Percentiles rank a stretch among this genome's conserved stretches.
Evolutionary conservation across 805 yeast species (phyloP).

Genomic region (Pichia scutulata): DNA sequence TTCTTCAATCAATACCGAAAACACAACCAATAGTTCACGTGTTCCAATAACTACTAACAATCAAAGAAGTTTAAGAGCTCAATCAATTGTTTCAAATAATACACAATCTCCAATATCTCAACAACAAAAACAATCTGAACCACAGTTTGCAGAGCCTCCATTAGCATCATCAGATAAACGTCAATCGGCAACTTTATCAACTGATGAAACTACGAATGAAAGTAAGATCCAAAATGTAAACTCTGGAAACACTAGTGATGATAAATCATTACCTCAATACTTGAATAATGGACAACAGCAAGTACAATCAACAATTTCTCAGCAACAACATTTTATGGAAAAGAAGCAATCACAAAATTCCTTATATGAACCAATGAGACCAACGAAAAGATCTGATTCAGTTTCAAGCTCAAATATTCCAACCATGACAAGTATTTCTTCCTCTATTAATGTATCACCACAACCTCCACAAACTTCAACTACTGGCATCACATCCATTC

Average conservation of each 20-base stretch:
- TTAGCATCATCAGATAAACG: neutral
- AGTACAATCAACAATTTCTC: neutral
- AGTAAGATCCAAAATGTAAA: neutral
- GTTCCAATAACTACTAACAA: neutral
- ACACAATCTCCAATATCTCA: neutral
- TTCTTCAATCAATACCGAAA: conserved; percentile 22
- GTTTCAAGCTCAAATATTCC: conserved; percentile 12
- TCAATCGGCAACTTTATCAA: neutral
- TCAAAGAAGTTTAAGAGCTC: conserved; percentile 9
- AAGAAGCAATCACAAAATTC: conserved; percentile 5
- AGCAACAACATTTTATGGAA: neutral
- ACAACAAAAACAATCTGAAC: neutral
- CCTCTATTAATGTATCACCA: neutral
- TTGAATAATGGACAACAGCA: neutral
- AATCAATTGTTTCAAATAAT: conserved; percentile 6
- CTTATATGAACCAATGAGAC: conserved; percentile 22
- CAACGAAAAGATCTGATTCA: conserved; percentile 25
- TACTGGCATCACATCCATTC: conserved; percentile 2
- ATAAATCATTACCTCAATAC: conserved; percentile 3
- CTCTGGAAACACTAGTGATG: neutral
- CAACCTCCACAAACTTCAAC: conserved; percentile 2
- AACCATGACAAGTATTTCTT: neutral
- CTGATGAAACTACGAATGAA: neutral
- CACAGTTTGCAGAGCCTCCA: neutral
- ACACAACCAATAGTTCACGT: conserved; percentile 5